Conservation (phyloP, 768 basidiomycete genomes). For the Auricularia sp. region DNA sequence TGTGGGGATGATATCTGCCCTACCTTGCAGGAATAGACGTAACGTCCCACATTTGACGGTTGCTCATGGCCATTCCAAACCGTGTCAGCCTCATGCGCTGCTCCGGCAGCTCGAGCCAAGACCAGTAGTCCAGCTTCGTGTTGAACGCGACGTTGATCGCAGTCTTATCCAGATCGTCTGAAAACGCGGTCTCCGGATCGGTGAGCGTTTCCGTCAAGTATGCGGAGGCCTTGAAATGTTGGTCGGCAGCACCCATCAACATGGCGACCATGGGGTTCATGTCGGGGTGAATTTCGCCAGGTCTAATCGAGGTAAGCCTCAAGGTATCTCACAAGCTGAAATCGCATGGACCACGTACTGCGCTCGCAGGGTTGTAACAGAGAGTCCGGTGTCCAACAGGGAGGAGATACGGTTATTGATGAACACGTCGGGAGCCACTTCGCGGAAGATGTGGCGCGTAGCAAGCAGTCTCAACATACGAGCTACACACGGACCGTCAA, state of each 20-base stretch:
- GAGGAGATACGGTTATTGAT: constrained; percentile 17
- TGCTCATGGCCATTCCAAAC: constrained; percentile 24
- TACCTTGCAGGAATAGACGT: not conserved
- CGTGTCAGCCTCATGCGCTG: constrained; percentile 17
- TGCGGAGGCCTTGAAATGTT: constrained; percentile 12
- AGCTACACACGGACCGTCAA: constrained; percentile 7
- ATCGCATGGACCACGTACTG: not conserved
- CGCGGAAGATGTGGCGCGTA: constrained; percentile 20
- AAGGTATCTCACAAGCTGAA: too few species aligned
- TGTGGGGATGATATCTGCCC: not conserved
- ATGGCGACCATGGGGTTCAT: constrained; percentile 15
- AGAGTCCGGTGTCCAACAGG: constrained; percentile 12
- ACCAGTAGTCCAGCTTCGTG: constrained; percentile 18
- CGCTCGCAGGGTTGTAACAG: not conserved
- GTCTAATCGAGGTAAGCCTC: not conserved
- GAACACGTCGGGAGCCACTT: constrained; percentile 22
- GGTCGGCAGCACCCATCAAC: constrained; percentile 13
- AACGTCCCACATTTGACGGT: not conserved
- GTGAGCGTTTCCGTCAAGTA: constrained; percentile 16
- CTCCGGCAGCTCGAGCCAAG: constrained; percentile 17
- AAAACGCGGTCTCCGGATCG: constrained; percentile 10
- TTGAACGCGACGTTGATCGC: constrained; percentile 19
- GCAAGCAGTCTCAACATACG: constrained; percentile 20
- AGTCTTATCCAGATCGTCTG: constrained; percentile 17
- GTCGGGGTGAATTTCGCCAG: constrained; percentile 13